Evolutionary conservation across 2,329 filamentous ascomycete species (phyloP).

Genomic region (Alternaria incomplexa): DNA sequence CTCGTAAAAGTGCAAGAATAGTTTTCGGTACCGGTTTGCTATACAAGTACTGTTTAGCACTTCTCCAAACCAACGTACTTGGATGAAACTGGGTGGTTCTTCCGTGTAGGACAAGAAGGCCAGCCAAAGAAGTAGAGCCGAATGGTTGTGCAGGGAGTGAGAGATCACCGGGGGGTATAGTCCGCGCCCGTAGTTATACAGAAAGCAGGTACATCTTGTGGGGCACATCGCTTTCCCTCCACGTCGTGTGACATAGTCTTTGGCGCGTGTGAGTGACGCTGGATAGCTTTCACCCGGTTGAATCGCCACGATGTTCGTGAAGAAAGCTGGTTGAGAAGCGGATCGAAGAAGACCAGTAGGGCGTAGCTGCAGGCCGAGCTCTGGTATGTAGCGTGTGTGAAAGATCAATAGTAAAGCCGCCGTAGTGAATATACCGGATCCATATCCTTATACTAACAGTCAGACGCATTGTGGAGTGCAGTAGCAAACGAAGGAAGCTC

Average conservation of each 20-base stretch:
- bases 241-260: not conserved
- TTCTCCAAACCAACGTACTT: not conserved
- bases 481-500: not conserved
- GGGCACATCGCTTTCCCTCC: not conserved
- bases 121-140: not conserved
- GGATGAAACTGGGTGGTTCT: not conserved
- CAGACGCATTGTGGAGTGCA: not conserved
- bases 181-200: not conserved
- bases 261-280: not conserved
- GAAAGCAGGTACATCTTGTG: not conserved
- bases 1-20: not conserved
- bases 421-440: not conserved
- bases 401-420: not conserved
- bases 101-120: not conserved
- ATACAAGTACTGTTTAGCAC: not conserved
- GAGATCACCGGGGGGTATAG: not conserved
- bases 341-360: not conserved
- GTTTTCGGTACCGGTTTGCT: not conserved
- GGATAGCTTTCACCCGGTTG: not conserved
- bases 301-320: not conserved
- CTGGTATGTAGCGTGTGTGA: not conserved
- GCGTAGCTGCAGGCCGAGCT: not conserved
- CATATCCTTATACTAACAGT: not conserved
- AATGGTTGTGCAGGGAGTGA: not conserved
- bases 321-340: not conserved